Evolutionary conservation across 441 rosid species (phyloP).

Genomic region (Erodium trifolium): DNA sequence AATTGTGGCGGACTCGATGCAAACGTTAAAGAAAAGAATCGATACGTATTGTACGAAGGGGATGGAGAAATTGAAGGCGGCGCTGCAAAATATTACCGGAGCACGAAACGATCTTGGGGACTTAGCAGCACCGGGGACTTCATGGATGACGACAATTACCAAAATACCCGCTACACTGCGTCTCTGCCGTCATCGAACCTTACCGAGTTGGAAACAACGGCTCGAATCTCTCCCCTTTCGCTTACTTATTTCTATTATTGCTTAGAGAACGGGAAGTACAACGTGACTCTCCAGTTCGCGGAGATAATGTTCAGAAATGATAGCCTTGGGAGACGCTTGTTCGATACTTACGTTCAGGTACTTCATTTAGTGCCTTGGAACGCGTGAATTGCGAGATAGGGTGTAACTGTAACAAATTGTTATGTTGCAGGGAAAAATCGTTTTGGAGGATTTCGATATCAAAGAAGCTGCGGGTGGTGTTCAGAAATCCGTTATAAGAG

Average conservation of each 20-base stretch:
- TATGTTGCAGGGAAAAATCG: not conserved
- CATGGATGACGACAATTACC: slow-evolving; percentile 27
- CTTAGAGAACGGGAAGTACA: slow-evolving; percentile 48
- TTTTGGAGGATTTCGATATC: not conserved
- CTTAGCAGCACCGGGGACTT: slow-evolving; percentile 42
- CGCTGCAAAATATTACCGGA: slow-evolving; percentile 31
- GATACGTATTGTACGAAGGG: slow-evolving; percentile 25
- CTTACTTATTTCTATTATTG: slow-evolving; percentile 58
- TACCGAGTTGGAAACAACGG: slow-evolving; percentile 32
- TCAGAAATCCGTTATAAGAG: not conserved
- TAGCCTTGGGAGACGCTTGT: slow-evolving; percentile 51
- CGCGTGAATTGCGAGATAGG: not conserved
- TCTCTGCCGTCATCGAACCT: slow-evolving; percentile 13
- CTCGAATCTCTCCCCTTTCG: slow-evolving; percentile 52
- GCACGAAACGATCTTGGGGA: slow-evolving; percentile 36
- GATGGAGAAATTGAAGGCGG: slow-evolving; percentile 31
- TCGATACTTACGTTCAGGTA: slow-evolving; percentile 61
- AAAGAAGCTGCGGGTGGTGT: not conserved
- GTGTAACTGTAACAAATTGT: not conserved
- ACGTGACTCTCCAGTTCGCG: slow-evolving; percentile 41
- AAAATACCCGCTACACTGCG: slow-evolving; percentile 20
- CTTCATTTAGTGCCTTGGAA: not conserved
- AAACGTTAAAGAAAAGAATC: slow-evolving; percentile 2
- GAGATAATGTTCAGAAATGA: slow-evolving; percentile 44
- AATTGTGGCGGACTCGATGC: slow-evolving; percentile 24